Conservation (phyloP, 179 eudicot genomes). For the Beta macrorhiza region DNA sequence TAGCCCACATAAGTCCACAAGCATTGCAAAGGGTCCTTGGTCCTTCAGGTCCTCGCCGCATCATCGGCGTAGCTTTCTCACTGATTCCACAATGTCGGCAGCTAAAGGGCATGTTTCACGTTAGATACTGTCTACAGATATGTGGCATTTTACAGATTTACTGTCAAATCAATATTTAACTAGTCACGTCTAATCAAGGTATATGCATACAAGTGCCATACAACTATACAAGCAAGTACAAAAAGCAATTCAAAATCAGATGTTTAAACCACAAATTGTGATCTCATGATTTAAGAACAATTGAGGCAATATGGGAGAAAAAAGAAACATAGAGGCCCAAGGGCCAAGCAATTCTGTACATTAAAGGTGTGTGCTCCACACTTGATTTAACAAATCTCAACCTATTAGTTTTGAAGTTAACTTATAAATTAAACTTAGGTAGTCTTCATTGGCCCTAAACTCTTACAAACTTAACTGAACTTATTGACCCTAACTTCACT, state of each 20-base stretch:
- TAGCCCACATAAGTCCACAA: conserved; percentile 88
- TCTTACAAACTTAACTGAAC: too few species aligned
- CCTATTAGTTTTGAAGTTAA: too few species aligned
- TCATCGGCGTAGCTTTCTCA: conserved; percentile 78
- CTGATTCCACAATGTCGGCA: conserved; percentile 79
- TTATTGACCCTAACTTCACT: too few species aligned
- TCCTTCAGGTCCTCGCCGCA: conserved; percentile 84
- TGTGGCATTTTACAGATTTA: not conserved
- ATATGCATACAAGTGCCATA: not conserved
- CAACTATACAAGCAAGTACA: not conserved
- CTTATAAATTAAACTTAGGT: too few species aligned
- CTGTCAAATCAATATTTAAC: not conserved
- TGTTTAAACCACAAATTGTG: not conserved
- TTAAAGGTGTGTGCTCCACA: too few species aligned
- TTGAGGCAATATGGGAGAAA: too few species aligned
- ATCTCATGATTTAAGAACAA: too few species aligned
- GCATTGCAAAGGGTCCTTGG: conserved; percentile 87
- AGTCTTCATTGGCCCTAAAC: too few species aligned
- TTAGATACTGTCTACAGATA: not conserved
- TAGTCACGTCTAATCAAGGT: not conserved
- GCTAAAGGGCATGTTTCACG: conserved; percentile 31
- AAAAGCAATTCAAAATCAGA: not conserved
- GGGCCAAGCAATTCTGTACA: too few species aligned
- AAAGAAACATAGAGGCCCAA: too few species aligned
- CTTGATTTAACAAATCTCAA: too few species aligned